Evolutionary conservation across 176 grass and related monocot species (phyloP).

Genomic region (Oryza meridionalis): DNA sequence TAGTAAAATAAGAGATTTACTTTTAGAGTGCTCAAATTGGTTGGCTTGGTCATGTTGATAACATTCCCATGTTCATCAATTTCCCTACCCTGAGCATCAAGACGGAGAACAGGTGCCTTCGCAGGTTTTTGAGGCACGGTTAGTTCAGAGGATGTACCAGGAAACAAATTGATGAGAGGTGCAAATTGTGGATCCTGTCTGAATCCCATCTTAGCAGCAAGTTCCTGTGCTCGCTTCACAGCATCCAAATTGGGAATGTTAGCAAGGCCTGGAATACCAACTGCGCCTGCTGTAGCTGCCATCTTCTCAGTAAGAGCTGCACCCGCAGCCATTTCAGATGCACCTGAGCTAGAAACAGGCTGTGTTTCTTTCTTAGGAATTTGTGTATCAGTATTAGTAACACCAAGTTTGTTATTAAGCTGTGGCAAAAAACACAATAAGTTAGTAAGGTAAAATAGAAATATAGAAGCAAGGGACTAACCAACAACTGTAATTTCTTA

Average conservation of each 20-base stretch:
- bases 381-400: conserved; percentile 43
- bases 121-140: conserved; percentile 71
- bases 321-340: conserved; percentile 37
- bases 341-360: conserved; percentile 34
- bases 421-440: conserved; percentile 25
- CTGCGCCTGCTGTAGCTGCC: conserved; percentile 14
- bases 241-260: conserved; percentile 87
- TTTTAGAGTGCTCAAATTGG: conserved; percentile 91
- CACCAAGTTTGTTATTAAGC: conserved; percentile 81
- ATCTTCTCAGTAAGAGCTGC: conserved; percentile 26
- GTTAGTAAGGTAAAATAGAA: conserved; percentile 33
- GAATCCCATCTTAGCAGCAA: conserved; percentile 95
- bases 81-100: conserved; percentile 96
- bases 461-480: conserved; percentile 16
- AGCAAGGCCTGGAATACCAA: conserved; percentile 63
- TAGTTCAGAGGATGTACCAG: conserved; percentile 72
- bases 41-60: conserved; percentile 70
- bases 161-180: conserved; percentile 88
- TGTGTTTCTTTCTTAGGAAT: conserved; percentile 56
- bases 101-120: conserved; percentile 80
- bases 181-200: conserved; percentile 87
- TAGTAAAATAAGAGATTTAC: conserved; percentile 43
- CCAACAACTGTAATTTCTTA: conserved; percentile 40
- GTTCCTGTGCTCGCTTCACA: conserved; percentile 88
- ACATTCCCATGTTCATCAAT: conserved; percentile 93